phyloP scores from a whole-genome alignment of 441 rosid genomes.

The Corymbia citriodora region DNA sequence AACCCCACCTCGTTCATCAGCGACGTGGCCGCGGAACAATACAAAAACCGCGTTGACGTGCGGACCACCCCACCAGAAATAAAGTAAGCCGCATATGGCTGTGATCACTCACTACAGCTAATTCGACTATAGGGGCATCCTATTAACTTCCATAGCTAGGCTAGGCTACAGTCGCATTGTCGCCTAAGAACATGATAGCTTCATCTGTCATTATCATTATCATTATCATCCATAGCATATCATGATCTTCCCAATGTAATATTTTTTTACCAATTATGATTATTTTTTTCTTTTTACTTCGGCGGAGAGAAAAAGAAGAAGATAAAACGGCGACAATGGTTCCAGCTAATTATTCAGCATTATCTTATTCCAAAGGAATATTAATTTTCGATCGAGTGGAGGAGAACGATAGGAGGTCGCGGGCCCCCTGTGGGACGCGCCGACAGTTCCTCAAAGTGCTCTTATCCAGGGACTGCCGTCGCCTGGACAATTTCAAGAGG shows the following conservation, averaged over 20 bases:
- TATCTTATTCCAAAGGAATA: not conserved
- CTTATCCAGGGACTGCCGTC: conserved; percentile 1
- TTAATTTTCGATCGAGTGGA: conserved; percentile 29
- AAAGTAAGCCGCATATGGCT: not conserved
- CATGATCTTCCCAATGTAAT: fast-evolving
- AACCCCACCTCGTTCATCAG: conserved; percentile 15
- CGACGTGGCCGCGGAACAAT: not conserved
- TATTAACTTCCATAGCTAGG: not conserved
- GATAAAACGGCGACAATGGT: not conserved
- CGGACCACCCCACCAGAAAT: not conserved
- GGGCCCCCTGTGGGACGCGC: conserved; percentile 22
- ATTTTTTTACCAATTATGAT: not conserved
- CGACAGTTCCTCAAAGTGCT: conserved; percentile 11
- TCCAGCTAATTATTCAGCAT: not conserved
- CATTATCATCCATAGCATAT: not conserved
- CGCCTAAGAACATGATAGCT: not conserved
- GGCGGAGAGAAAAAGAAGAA: not conserved
- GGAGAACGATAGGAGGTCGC: conserved; percentile 17
- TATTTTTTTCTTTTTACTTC: not conserved
- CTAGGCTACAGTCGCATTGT: not conserved
- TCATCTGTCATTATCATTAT: not conserved
- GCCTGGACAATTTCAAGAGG: not conserved
- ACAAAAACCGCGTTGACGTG: conserved; percentile 15
- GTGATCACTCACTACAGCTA: not conserved
- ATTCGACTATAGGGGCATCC: not conserved